Evolutionary conservation across 2,329 filamentous ascomycete genomes (phyloP).

Genomic region (Aspergillus calidoustus): DNA sequence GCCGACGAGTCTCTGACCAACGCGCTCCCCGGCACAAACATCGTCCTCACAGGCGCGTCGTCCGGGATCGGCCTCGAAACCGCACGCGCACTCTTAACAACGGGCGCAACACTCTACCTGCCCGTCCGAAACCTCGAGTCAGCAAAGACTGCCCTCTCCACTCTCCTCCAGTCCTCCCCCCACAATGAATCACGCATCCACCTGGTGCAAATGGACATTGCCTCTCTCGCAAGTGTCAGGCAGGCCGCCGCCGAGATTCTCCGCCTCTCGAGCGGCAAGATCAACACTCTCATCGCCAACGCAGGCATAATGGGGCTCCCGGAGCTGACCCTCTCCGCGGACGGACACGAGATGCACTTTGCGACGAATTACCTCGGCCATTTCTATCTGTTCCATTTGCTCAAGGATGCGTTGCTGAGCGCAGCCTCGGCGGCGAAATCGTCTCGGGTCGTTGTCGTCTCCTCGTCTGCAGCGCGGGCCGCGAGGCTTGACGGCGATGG

Average conservation of each 20-base stretch:
- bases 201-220: slow-evolving; percentile 23
- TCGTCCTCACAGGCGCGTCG: slow-evolving; percentile 23
- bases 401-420: slow-evolving; percentile 39
- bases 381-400: slow-evolving; percentile 58
- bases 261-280: slow-evolving; percentile 2
- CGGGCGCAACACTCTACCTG: slow-evolving; percentile 40
- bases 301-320: slow-evolving; percentile 49
- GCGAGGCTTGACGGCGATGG: background rate
- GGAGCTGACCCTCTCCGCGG: slow-evolving; percentile 40
- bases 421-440: background rate
- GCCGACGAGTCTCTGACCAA: slow-evolving; percentile 26
- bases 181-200: slow-evolving; percentile 14
- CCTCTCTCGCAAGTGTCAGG: slow-evolving; percentile 7
- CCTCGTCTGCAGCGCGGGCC: background rate
- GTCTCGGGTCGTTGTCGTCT: background rate
- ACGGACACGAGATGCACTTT: slow-evolving; percentile 54
- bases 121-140: slow-evolving; percentile 35
- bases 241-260: slow-evolving; percentile 16
- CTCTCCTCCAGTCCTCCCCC: too few species aligned
- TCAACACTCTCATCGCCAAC: slow-evolving; percentile 46
- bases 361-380: slow-evolving; percentile 58
- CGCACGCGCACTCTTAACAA: slow-evolving; percentile 46
- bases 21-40: slow-evolving; percentile 20
- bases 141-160: slow-evolving; percentile 34
- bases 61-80: slow-evolving; percentile 52